phyloP scores from a whole-genome alignment of 2,329 filamentous ascomycete genomes.

The Paramyrothecium sp. region DNA sequence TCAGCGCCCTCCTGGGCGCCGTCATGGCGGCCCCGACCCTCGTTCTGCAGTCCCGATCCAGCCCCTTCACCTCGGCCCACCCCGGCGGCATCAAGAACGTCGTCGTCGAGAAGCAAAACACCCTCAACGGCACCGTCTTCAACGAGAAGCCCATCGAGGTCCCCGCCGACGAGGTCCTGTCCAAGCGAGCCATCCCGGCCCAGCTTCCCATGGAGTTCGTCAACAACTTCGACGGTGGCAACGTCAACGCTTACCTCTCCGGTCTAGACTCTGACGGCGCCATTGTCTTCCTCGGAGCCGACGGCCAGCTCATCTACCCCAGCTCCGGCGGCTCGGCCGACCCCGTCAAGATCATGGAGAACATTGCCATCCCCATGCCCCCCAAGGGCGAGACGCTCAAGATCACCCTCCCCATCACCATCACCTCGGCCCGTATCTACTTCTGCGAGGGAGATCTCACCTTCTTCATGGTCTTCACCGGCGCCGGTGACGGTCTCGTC shows the following conservation, averaged over 20 bases:
- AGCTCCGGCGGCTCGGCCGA: constrained; percentile 28
- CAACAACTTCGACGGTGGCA: constrained; percentile 39
- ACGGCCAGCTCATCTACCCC: constrained; percentile 42
- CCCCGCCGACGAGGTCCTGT: not conserved
- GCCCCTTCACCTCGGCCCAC: constrained; percentile 26
- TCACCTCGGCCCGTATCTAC: constrained; percentile 42
- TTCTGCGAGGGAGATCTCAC: constrained; percentile 39
- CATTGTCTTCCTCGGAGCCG: constrained; percentile 41
- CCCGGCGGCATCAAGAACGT: constrained; percentile 30
- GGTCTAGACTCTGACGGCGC: constrained; percentile 36
- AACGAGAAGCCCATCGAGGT: constrained; percentile 9
- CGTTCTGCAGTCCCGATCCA: not conserved
- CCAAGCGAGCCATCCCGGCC: constrained; percentile 3
- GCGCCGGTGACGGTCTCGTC: constrained; percentile 36
- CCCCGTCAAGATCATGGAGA: constrained; percentile 34
- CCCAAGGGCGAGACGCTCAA: constrained; percentile 31
- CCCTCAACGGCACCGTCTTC: constrained; percentile 35
- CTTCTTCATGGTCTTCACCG: constrained; percentile 38
- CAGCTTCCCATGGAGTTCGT: constrained; percentile 31
- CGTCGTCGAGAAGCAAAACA: constrained; percentile 34
- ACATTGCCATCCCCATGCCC: constrained; percentile 42
- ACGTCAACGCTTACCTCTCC: constrained; percentile 43
- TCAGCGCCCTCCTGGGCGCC: not conserved
- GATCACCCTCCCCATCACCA: constrained; percentile 37
- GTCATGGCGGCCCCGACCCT: not conserved